Conservation (phyloP, 2,329 filamentous ascomycete genomes). For the Xylaria arbuscula region DNA sequence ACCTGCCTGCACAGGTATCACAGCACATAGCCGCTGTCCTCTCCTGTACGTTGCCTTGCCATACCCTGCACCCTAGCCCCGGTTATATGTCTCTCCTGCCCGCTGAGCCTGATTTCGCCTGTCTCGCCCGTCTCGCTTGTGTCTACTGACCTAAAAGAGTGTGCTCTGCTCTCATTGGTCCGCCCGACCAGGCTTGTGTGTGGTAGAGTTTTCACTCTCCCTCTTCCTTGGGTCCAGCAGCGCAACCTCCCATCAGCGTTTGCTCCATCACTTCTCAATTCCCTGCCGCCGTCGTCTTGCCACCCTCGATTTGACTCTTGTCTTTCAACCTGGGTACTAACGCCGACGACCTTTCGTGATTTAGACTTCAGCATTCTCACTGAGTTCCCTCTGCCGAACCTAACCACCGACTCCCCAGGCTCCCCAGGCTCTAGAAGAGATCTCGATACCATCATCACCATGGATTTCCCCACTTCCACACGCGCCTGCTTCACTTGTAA, state of each 20-base stretch:
- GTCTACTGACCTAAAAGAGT: constrained; percentile 27
- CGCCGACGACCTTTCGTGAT: constrained; percentile 4
- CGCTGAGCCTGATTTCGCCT: constrained; percentile 25
- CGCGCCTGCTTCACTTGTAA: constrained; percentile 66
- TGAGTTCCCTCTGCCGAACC: constrained; percentile 7
- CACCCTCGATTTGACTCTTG: constrained; percentile 8
- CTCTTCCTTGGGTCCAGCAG: constrained; percentile 29
- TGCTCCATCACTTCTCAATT: constrained; percentile 14
- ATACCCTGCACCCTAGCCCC: constrained; percentile 27
- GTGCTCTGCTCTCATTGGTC: constrained; percentile 36
- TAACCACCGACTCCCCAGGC: constrained; percentile 18
- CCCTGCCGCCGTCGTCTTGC: constrained; percentile 6
- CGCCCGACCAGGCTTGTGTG: constrained; percentile 27
- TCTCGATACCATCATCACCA: constrained; percentile 46
- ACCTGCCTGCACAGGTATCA: not conserved
- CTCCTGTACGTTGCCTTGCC: constrained; percentile 30
- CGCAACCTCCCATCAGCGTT: constrained; percentile 19
- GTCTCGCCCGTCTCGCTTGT: constrained; percentile 16
- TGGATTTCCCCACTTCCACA: constrained; percentile 57
- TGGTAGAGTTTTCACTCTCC: constrained; percentile 36
- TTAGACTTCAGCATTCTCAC: constrained; percentile 21
- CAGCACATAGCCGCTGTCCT: not conserved
- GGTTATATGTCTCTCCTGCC: constrained; percentile 32
- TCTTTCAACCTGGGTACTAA: constrained; percentile 22
- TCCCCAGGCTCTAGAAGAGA: constrained; percentile 9